Evolutionary conservation across 176 grass and related monocot species (phyloP), one percentile per base, ranked within the genome.

Genomic region (Eremochloa ophiuroides): DNA sequence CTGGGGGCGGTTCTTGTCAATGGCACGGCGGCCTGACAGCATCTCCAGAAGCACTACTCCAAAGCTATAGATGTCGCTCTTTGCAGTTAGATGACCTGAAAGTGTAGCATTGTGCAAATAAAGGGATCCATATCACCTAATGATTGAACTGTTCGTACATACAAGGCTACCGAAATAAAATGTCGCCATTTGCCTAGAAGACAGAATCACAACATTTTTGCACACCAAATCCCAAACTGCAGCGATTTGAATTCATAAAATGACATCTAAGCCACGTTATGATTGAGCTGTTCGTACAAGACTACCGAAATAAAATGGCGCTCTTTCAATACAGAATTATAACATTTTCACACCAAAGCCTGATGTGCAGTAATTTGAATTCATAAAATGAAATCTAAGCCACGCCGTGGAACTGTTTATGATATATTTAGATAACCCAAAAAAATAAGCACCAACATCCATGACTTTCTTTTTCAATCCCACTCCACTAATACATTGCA

Each of bases 21-120:
- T 86, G 35, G 93, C 87, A 1, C 93, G 93, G 3, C 90, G 90
- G 23, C 93, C 90, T 10, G 89, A 89, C 56, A 95, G n/a, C 84
- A 92, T 85, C 81, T 92, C 93, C 18, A 94, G 85, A 67, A 94
- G 87, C 83, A 94, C 93, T 40, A 95, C 90, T 14, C 93, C 93
- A 8, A 90, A 95, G 82, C 93, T 95, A 81, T 92, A 95, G 69
- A 88, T 75, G 47, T 95, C 93, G 3, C 90, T 90, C 88, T 95
- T 95, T 6, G 82, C 56, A 23, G 90, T 90, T 40, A 95, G 80
- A 43, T 95, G 90, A 75, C 93, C 93, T 95, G 77, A 55, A 78
- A 78, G 33, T 39, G 34, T 78, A 25, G 13, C 17, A 44, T 53
- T 39, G 35, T 69, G 30, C 43, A 85, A 18, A 63, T 7, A 73